Evolutionary conservation across 1,139 yeast species (phyloP).

Genomic region (Kurtzmaniella quercitrusa): DNA sequence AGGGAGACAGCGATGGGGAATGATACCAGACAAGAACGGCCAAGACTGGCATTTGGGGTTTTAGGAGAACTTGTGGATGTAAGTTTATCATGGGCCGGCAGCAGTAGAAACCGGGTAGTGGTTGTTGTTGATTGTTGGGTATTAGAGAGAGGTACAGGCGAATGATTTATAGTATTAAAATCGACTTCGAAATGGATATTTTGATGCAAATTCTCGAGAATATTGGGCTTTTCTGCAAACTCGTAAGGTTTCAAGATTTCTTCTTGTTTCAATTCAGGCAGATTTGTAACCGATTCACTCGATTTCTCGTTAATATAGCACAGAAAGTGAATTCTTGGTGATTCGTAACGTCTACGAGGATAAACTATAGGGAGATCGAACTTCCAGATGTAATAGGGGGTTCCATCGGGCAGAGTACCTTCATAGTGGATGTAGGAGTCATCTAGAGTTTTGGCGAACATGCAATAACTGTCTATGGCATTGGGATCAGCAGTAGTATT

Average conservation of each 20-base stretch:
- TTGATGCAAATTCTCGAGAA: background rate
- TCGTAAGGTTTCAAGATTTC: background rate
- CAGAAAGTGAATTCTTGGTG: slow-evolving; percentile 27
- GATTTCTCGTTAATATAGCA: slow-evolving; percentile 18
- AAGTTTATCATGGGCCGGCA: no score
- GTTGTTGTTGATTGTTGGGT: no score
- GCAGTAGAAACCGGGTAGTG: no score
- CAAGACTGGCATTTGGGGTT: background rate
- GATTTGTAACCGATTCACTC: background rate
- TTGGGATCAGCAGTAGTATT: background rate
- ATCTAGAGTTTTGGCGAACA: background rate
- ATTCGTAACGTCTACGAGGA: slow-evolving; percentile 29
- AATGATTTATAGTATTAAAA: background rate
- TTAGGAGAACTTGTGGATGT: no score
- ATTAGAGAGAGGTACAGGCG: no score
- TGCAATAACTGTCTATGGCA: background rate
- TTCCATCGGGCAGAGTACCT: background rate
- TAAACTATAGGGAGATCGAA: slow-evolving; percentile 33
- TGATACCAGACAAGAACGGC: slow-evolving; percentile 1
- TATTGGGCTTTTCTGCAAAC: background rate
- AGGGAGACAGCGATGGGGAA: slow-evolving; percentile 47
- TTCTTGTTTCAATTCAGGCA: background rate
- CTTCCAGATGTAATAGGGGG: slow-evolving; percentile 23
- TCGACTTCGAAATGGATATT: background rate
- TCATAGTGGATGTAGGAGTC: background rate